A percentile compares a stretch with the other conserved stretches of the same genome.
Conservation (phyloP, 345 rosid species). For the Sisymbrium irio region DNA sequence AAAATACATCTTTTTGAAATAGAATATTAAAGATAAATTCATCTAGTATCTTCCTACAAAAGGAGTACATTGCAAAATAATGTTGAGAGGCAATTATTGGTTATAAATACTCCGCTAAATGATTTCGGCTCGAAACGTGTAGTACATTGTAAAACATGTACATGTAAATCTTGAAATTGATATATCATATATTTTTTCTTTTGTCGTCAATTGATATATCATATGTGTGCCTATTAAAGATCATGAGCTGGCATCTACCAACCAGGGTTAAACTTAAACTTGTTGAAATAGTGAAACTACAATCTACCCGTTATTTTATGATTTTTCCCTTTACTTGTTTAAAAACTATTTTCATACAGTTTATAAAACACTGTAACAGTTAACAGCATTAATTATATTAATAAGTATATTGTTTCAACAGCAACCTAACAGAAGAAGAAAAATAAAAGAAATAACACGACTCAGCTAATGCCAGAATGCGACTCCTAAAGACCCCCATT, state of each 20-base stretch:
- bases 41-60: neutral
- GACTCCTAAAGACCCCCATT: conserved; percentile 24
- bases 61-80: neutral
- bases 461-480: conserved; percentile 4
- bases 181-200: too few species aligned
- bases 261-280: conserved; percentile 11
- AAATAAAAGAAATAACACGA: too few species aligned
- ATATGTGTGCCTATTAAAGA: conserved; percentile 14
- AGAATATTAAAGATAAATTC: too few species aligned
- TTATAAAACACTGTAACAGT: conserved; percentile 2
- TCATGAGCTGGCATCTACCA: conserved; percentile 64
- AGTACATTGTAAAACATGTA: conserved; percentile 1
- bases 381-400: neutral
- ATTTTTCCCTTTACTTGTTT: neutral
- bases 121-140: neutral
- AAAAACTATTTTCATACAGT: conserved; percentile 16
- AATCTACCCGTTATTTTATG: neutral
- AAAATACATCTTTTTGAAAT: too few species aligned
- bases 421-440: conserved; percentile 3
- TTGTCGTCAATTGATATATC: too few species aligned
- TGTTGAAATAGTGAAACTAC: conserved; percentile 9
- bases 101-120: neutral
- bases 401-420: neutral
- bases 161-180: neutral
- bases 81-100: conserved; percentile 4